phyloP scores from a whole-genome alignment of 768 basidiomycete genomes.

The Mycena chlorophos region DNA sequence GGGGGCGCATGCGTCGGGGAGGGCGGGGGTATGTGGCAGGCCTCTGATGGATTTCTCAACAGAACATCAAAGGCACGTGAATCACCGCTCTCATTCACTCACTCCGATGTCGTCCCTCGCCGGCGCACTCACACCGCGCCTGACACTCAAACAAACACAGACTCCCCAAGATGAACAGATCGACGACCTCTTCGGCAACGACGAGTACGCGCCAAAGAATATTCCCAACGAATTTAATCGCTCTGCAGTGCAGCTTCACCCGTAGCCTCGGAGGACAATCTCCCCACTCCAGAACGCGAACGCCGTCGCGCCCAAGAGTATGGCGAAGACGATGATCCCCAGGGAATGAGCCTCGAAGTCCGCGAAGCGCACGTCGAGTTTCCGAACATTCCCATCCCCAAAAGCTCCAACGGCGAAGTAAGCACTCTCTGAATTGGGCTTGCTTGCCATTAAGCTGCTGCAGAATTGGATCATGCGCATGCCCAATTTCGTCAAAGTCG shows the following conservation, averaged over 20 bases:
- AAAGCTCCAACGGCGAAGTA: slow-evolving; percentile 80
- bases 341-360: slow-evolving; percentile 53
- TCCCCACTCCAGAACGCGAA: slow-evolving; percentile 62
- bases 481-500: slow-evolving; percentile 91
- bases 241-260: slow-evolving; percentile 40
- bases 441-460: neutral
- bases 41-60: neutral
- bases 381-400: slow-evolving; percentile 84
- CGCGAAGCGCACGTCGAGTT: slow-evolving; percentile 74
- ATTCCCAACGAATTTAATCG: neutral
- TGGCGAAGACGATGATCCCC: slow-evolving; percentile 71
- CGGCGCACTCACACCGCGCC: slow-evolving; percentile 48
- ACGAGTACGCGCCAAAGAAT: slow-evolving; percentile 42
- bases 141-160: neutral
- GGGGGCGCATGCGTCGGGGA: neutral
- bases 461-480: slow-evolving; percentile 91
- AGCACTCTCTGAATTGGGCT: slow-evolving; percentile 26
- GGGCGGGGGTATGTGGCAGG: neutral
- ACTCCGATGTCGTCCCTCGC: slow-evolving; percentile 58
- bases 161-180: slow-evolving; percentile 52
- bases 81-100: neutral
- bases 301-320: slow-evolving; percentile 76
- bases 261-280: slow-evolving; percentile 59
- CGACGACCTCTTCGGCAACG: slow-evolving; percentile 81
- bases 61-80: neutral